phyloP scores from a whole-genome alignment of 2,329 filamentous ascomycete genomes.

The Neopestalotiopsis sp. region DNA sequence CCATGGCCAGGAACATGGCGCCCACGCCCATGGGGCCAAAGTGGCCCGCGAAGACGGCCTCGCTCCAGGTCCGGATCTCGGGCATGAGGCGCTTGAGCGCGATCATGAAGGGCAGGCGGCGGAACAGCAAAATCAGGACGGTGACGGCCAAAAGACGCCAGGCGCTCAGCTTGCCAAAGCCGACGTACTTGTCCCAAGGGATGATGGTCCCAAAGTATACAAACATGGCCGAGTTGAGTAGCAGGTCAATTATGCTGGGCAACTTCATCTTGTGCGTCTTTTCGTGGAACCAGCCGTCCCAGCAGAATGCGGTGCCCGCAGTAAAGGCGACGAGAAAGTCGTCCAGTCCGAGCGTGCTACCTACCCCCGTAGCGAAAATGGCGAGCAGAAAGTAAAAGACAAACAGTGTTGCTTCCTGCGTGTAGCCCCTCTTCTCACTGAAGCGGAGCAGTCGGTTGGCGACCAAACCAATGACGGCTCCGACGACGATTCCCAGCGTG shows the following conservation, averaged over 20 bases:
- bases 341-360: conserved; percentile 63
- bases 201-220: conserved; percentile 32
- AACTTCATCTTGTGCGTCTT: conserved; percentile 3
- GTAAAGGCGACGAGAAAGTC: conserved; percentile 67
- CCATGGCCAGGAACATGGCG: conserved; percentile 30
- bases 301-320: conserved; percentile 65
- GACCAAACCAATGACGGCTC: conserved; percentile 54
- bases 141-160: conserved; percentile 27
- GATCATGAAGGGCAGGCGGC: conserved; percentile 29
- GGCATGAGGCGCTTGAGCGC: conserved; percentile 24
- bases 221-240: conserved; percentile 33
- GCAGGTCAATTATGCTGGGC: conserved; percentile 27
- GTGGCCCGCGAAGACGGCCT: conserved; percentile 35
- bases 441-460: conserved; percentile 53
- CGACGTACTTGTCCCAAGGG: conserved; percentile 29
- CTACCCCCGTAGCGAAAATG: conserved; percentile 60
- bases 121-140: conserved; percentile 26
- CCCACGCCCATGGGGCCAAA: conserved; percentile 37
- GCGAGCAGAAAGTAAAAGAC: conserved; percentile 54
- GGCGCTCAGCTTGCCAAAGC: conserved; percentile 16
- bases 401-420: conserved; percentile 60
- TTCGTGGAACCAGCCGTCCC: conserved; percentile 37
- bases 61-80: conserved; percentile 21
- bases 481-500: conserved; percentile 60
- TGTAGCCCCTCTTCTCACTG: conserved; percentile 53